Evolutionary conservation across 208 protist genomes (phyloP), one percentile per base, ranked within the genome.

Genomic region (Leishmania tropica): DNA sequence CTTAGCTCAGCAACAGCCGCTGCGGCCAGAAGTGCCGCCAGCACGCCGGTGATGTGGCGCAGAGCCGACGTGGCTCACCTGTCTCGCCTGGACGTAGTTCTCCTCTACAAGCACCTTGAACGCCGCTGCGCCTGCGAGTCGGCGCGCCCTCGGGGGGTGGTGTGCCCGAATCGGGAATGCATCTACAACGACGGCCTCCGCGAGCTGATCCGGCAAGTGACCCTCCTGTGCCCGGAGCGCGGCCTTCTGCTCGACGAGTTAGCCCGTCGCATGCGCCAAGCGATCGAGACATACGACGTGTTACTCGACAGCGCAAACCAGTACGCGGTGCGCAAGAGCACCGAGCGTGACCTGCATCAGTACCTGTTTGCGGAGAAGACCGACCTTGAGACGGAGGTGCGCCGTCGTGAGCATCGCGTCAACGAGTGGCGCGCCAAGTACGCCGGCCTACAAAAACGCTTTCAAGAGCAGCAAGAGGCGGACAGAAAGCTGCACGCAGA

Each of bases 171-270:
- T 54, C 91, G 94, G 21, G 94, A 97, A 76, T 79, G 83, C 28
- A 95, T 98, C 68, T 96, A 93, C 79, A 79, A 84, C n/a, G 92
- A 96, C 53, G 91, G 88, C 40, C 83, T 97, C 48, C 78, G 79
- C n/a, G 94, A 98, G 83, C 68, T 98, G n/a, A 94, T 91, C 65
- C 94, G 96, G 42, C 96, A 98, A 79, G 79, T 95, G 0, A 97
- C 94, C 24, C 85, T 97, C 4, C 75, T 91, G 48, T 98, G 96
- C 82, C 95, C 96, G 17, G 94, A 98, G 85, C 91, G 94, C 19
- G 96, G 94, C 13, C 79, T 96, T 58, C 86, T 97, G n/a, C 85
- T 97, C 58, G 81, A 89, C 8, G 90, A 95, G 64, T 88, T 97
- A 11, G 78, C 83, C 31, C 67, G 81, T 54, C 86, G 87, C 79